Conservation (phyloP, 441 rosid genomes). For the Eutrema salsugineum region DNA sequence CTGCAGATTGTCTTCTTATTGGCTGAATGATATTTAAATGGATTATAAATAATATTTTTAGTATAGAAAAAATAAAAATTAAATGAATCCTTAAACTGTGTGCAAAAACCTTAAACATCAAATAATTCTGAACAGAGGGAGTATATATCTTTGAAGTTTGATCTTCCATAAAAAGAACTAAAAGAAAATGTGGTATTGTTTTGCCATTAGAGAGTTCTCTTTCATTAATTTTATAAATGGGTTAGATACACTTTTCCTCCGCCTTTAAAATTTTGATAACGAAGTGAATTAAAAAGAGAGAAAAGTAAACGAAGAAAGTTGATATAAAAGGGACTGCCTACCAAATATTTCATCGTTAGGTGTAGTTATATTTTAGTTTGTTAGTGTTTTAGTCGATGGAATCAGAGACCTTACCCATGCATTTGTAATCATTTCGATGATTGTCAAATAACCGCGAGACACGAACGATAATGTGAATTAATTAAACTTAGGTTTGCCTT, state of each 20-base stretch:
- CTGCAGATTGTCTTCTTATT: too few relatives aligned
- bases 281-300: not conserved
- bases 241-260: not conserved
- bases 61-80: too few relatives aligned
- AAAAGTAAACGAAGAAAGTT: not conserved
- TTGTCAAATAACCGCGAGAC: constrained; percentile 13
- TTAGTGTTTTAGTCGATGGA: constrained; percentile 20
- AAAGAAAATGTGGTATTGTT: too few relatives aligned
- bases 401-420: constrained; percentile 11
- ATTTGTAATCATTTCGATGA: constrained; percentile 30
- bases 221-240: not conserved
- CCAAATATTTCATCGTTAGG: constrained; percentile 23
- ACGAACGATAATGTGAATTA: constrained; percentile 4
- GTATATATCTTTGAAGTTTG: too few relatives aligned
- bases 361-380: constrained; percentile 12
- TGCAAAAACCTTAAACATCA: too few relatives aligned
- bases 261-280: not conserved
- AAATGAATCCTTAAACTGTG: too few relatives aligned
- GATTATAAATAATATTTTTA: too few relatives aligned
- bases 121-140: too few relatives aligned
- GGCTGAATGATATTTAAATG: too few relatives aligned
- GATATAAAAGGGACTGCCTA: constrained; percentile 15
- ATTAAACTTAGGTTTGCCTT: not conserved
- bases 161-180: too few relatives aligned
- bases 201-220: not conserved